Percentiles rank a stretch among this genome's conserved stretches.
These are phyloP conservation scores for Hymenoscyphus occultus DNA, from an alignment of 2,329 filamentous ascomycete species.

Conservation along the genomic window DNA sequence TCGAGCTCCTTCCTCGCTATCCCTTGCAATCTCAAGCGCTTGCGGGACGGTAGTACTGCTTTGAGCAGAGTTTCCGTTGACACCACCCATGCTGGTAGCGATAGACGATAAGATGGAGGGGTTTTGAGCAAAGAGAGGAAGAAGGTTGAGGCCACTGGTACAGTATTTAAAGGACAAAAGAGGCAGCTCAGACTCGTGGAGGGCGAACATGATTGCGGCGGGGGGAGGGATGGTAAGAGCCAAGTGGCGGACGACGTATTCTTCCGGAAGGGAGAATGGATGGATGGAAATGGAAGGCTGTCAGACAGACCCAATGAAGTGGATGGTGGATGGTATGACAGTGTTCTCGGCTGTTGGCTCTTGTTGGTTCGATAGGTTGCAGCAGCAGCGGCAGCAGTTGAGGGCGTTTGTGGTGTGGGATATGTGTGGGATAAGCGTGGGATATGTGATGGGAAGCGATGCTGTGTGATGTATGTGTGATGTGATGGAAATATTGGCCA, in stretches of 20 bases:
- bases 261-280: neutral
- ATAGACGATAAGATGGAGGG: constrained; percentile 19
- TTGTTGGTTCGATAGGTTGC: constrained; percentile 1
- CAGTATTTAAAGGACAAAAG: constrained; percentile 22
- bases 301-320: neutral
- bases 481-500: neutral
- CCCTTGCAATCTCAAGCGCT: constrained; percentile 73
- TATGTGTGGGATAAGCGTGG: neutral
- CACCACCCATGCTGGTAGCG: constrained; percentile 26
- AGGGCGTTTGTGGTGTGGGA: neutral
- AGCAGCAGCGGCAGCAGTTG: neutral
- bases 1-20: constrained; percentile 63
- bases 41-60: constrained; percentile 48
- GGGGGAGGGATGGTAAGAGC: constrained; percentile 5
- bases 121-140: constrained; percentile 19
- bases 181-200: constrained; percentile 25
- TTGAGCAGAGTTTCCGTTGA: constrained; percentile 17
- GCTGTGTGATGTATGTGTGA: neutral
- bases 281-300: too few species aligned
- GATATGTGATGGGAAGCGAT: neutral
- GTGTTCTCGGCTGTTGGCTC: neutral
- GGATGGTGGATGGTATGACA: neutral
- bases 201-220: constrained; percentile 24
- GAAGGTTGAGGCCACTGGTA: constrained; percentile 2
- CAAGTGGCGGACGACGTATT: neutral